Evolutionary conservation across 1,284 basidiomycete genomes (phyloP).

Genomic region (Melanopsichium pennsylvanicum): DNA sequence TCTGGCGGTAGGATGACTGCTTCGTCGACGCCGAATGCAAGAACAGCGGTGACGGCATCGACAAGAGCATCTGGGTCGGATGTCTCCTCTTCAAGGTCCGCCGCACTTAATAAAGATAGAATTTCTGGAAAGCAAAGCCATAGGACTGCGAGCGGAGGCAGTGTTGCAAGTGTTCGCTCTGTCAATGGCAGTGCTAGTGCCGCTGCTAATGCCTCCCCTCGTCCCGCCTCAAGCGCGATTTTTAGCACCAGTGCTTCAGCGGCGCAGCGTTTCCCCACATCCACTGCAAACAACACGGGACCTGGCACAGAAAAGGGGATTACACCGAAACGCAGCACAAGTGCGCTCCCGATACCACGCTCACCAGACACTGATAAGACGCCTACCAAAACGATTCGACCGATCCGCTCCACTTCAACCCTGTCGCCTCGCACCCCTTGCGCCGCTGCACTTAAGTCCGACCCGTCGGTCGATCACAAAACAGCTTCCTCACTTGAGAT

Average conservation of each 20-base stretch:
- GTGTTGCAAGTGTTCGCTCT: conserved; percentile 10
- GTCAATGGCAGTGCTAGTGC: too few species aligned
- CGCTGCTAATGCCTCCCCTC: background rate
- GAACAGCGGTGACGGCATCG: too few species aligned
- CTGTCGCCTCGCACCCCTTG: conserved; percentile 3
- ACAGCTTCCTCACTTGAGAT: background rate
- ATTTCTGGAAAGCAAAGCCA: conserved; percentile 2
- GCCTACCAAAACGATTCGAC: conserved; percentile 15
- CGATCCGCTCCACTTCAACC: conserved; percentile 9
- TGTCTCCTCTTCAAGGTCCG: too few species aligned
- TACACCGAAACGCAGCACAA: conserved; percentile 4
- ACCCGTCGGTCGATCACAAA: too few species aligned
- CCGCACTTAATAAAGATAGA: too few species aligned
- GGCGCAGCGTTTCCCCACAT: too few species aligned
- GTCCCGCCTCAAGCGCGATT: background rate
- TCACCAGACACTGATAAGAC: conserved; percentile 19
- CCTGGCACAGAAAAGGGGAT: too few species aligned
- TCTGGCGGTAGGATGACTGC: too few species aligned
- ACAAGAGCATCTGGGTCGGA: too few species aligned
- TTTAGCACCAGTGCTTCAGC: background rate
- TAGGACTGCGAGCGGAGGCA: conserved; percentile 10
- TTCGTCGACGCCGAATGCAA: too few species aligned
- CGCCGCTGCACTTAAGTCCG: too few species aligned
- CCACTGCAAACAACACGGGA: too few species aligned
- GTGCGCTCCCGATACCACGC: background rate